Conservation (phyloP, 768 basidiomycete species). For the Termitomyces sp. region DNA sequence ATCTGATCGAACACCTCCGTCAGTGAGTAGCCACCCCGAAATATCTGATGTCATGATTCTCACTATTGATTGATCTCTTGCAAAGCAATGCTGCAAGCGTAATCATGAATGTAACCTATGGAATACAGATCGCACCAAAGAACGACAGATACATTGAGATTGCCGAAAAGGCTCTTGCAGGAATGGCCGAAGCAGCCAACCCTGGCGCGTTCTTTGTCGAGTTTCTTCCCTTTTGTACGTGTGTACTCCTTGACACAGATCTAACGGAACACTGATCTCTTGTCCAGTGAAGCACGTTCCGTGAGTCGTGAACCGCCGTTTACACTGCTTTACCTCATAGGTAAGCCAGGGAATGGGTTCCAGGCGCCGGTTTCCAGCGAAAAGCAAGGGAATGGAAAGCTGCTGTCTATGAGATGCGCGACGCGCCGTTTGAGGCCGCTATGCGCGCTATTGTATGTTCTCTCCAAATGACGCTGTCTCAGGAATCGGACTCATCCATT, state of each 20-base stretch:
- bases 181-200: slow-evolving; percentile 43
- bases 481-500: background rate
- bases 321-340: background rate
- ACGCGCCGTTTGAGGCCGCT: slow-evolving; percentile 34
- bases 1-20: slow-evolving; percentile 43
- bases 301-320: slow-evolving; percentile 15
- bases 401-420: slow-evolving; percentile 42
- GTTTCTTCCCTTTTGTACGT: slow-evolving; percentile 35
- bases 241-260: background rate
- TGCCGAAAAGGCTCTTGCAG: slow-evolving; percentile 46
- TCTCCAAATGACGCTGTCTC: background rate
- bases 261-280: background rate
- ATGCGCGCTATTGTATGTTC: slow-evolving; percentile 29
- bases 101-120: slow-evolving; percentile 51
- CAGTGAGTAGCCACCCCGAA: slow-evolving; percentile 29
- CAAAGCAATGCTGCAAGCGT: slow-evolving; percentile 43
- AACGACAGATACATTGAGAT: slow-evolving; percentile 44
- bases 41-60: background rate
- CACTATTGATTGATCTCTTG: background rate
- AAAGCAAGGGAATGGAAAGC: slow-evolving; percentile 46
- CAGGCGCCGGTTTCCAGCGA: slow-evolving; percentile 44
- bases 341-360: slow-evolving; percentile 37
- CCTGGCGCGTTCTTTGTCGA: slow-evolving; percentile 52
- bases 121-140: slow-evolving; percentile 36
- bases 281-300: slow-evolving; percentile 45